Evolutionary conservation across 1,139 yeast species (phyloP).

Genomic region (Diutina ranongensis): DNA sequence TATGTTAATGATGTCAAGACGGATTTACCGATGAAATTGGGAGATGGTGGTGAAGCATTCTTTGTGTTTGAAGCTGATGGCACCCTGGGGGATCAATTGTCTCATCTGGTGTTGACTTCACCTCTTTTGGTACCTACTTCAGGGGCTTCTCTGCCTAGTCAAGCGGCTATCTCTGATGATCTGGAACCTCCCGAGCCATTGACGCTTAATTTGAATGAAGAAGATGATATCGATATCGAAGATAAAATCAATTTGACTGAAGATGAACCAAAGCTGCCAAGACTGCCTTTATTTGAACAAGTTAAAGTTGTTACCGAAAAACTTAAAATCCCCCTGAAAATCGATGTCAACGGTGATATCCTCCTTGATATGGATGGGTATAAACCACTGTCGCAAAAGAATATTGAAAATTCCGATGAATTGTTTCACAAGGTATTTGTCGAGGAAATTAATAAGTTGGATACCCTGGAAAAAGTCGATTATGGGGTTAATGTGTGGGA

Average conservation of each 20-base stretch:
- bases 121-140: conserved; percentile 57
- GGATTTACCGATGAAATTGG: conserved; percentile 87
- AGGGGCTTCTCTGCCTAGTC: conserved; percentile 8
- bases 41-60: conserved; percentile 97
- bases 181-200: conserved; percentile 21
- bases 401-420: conserved; percentile 57
- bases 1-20: conserved; percentile 75
- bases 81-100: conserved; percentile 41
- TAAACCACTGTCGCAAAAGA: conserved; percentile 68
- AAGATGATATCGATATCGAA: conserved; percentile 13
- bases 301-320: conserved; percentile 60
- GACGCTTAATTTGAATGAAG: conserved; percentile 3
- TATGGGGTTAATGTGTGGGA: conserved; percentile 20
- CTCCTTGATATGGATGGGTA: conserved; percentile 94
- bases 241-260: conserved; percentile 17
- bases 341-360: conserved; percentile 85
- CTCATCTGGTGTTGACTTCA: conserved; percentile 72
- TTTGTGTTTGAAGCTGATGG: conserved; percentile 84
- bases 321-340: conserved; percentile 78
- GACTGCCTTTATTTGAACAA: conserved; percentile 41
- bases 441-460: conserved; percentile 33
- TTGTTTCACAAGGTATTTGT: conserved; percentile 59
- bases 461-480: conserved; percentile 14
- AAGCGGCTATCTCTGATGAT: neutral
- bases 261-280: conserved; percentile 9